These are phyloP conservation scores for Mycoemilia scoparia DNA, from an alignment of 192 early-diverging fungal genomes.

Conservation along the genomic window DNA sequence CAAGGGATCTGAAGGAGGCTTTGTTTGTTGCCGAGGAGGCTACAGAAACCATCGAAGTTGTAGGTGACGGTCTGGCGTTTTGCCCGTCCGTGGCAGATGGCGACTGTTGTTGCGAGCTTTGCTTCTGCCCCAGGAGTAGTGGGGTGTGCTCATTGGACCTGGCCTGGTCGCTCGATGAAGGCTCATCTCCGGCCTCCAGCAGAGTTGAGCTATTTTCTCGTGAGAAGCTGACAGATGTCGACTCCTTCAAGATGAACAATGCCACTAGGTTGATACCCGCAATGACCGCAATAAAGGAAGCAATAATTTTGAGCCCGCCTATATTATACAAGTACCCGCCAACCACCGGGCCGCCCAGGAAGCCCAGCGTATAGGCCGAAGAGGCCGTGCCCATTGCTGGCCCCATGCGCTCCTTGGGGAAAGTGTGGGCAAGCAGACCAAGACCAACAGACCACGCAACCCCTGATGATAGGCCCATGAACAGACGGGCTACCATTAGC, in stretches of 20 bases:
- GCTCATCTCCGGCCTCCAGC: background rate
- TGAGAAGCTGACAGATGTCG: constrained; percentile 7
- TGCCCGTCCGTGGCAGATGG: background rate
- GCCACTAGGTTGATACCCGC: constrained; percentile 38
- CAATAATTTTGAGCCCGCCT: constrained; percentile 47
- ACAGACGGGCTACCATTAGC: constrained; percentile 46
- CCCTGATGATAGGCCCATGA: constrained; percentile 54
- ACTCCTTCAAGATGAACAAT: constrained; percentile 42
- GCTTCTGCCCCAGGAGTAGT: no score
- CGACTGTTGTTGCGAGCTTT: background rate
- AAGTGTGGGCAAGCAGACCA: constrained; percentile 55
- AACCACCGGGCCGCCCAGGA: constrained; percentile 45
- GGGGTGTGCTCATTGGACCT: no score
- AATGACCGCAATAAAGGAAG: constrained; percentile 45
- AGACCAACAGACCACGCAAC: constrained; percentile 56
- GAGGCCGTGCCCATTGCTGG: constrained; percentile 55
- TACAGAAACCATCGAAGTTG: background rate
- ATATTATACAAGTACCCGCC: constrained; percentile 46
- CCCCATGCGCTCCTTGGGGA: constrained; percentile 38
- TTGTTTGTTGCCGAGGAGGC: background rate
- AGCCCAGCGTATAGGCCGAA: constrained; percentile 46
- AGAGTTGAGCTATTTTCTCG: constrained; percentile 4
- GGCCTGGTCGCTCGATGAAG: no score
- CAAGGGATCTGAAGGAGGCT: no score
- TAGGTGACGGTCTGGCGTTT: background rate